A percentile compares a stretch with the other conserved stretches of the same genome.
Evolutionary conservation across 768 basidiomycete species (phyloP).

Genomic region (Kwoniella europaea): DNA sequence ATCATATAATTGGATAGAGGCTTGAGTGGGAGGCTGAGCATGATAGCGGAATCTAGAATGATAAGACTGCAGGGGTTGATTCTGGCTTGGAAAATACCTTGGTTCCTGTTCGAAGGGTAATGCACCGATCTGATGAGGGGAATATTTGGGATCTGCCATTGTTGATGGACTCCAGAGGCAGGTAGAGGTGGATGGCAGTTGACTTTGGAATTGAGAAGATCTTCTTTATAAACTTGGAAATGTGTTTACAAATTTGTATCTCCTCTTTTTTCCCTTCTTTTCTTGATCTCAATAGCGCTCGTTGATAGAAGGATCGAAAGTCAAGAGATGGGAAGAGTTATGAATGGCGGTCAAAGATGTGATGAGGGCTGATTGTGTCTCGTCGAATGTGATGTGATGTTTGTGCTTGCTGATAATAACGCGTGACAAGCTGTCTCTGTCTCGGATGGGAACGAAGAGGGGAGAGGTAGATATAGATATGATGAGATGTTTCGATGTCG

Average conservation of each 20-base stretch:
- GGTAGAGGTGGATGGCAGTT: background rate
- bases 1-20: slow-evolving; percentile 16
- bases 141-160: slow-evolving; percentile 12
- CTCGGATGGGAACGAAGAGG: background rate
- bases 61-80: slow-evolving; percentile 11
- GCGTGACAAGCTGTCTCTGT: background rate
- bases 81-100: background rate
- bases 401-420: background rate
- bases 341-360: background rate
- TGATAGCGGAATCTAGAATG: slow-evolving; percentile 26
- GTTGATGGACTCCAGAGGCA: background rate
- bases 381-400: background rate
- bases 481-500: no score
- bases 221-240: background rate
- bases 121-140: slow-evolving; percentile 21
- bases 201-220: background rate
- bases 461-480: background rate
- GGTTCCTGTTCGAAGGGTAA: slow-evolving; percentile 14
- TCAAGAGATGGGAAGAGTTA: no score
- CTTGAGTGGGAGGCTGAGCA: slow-evolving; percentile 17
- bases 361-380: background rate
- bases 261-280: background rate
- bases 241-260: background rate
- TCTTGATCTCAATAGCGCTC: background rate
- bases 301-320: no score